Percentiles rank a stretch among this genome's conserved stretches.
phyloP scores from a whole-genome alignment of 1,139 yeast genomes.

The Wickerhamomyces sp. region DNA sequence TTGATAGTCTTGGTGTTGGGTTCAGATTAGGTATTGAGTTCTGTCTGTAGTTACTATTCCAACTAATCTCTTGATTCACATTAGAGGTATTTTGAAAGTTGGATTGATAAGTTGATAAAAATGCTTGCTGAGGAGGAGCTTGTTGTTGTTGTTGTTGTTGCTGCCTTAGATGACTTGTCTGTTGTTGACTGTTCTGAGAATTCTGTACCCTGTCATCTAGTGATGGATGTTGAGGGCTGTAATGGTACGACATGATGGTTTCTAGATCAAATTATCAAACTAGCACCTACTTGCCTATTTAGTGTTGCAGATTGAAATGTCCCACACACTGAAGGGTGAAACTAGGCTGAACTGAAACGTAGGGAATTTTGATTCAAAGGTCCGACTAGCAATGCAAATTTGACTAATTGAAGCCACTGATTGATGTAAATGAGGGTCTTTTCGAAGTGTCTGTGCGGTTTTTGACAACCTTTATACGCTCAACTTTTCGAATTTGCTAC shows the following conservation, averaged over 20 bases:
- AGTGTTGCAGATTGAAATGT: no score
- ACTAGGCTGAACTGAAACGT: no score
- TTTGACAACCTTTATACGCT: no score
- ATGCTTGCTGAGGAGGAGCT: slow-evolving; percentile 5
- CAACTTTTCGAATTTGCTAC: not conserved
- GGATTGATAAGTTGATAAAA: not conserved
- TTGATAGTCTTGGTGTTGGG: slow-evolving; percentile 13
- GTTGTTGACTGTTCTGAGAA: not conserved
- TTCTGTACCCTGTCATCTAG: slow-evolving; percentile 13
- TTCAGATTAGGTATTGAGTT: slow-evolving; percentile 9
- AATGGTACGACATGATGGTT: slow-evolving; percentile 19
- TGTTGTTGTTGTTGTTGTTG: slow-evolving; percentile 10
- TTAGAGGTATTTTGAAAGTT: not conserved
- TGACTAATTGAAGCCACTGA: no score
- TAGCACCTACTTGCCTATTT: no score
- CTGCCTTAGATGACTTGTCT: not conserved
- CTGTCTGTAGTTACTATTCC: slow-evolving; percentile 13
- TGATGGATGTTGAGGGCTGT: slow-evolving; percentile 21
- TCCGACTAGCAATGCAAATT: no score
- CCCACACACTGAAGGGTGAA: no score
- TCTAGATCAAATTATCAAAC: not conserved
- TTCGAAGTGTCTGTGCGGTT: no score
- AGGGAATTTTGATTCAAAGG: no score
- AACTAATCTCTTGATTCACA: slow-evolving; percentile 9
- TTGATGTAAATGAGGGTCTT: no score